phyloP scores from a whole-genome alignment of 1,139 yeast species.

The Williopsis jadinii region DNA sequence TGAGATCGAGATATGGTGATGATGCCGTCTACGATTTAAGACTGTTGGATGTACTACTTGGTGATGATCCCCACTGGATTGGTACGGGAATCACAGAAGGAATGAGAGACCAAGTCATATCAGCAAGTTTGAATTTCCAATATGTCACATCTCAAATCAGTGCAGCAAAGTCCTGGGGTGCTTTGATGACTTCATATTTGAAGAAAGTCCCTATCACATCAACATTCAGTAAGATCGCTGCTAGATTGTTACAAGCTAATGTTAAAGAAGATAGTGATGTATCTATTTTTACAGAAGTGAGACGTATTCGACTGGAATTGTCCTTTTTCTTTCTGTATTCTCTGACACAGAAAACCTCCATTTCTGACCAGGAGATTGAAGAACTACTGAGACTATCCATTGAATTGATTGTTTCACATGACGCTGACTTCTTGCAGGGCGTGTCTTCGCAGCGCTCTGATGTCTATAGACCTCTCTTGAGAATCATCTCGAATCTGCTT shows the following conservation, averaged over 20 bases:
- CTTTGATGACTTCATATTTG: slow-evolving; percentile 59
- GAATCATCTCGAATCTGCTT: slow-evolving; percentile 48
- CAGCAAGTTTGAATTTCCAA: slow-evolving; percentile 60
- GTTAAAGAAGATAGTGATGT: slow-evolving; percentile 47
- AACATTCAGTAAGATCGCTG: slow-evolving; percentile 38
- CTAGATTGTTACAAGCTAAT: slow-evolving; percentile 45
- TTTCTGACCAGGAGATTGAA: slow-evolving; percentile 23
- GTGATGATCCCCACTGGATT: slow-evolving; percentile 42
- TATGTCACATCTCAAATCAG: slow-evolving; percentile 59
- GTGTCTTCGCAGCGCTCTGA: slow-evolving; percentile 34
- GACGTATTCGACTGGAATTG: slow-evolving; percentile 58
- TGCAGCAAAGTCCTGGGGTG: slow-evolving; percentile 73
- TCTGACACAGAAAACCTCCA: slow-evolving; percentile 25
- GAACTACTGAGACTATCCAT: slow-evolving; percentile 25
- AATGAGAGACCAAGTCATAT: slow-evolving; percentile 44
- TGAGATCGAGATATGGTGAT: slow-evolving; percentile 44
- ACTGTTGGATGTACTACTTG: slow-evolving; percentile 56
- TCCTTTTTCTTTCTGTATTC: slow-evolving; percentile 59
- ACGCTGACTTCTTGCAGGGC: slow-evolving; percentile 38
- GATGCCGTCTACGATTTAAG: slow-evolving; percentile 53
- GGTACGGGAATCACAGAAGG: slow-evolving; percentile 27
- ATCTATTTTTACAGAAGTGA: slow-evolving; percentile 42
- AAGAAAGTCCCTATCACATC: slow-evolving; percentile 29
- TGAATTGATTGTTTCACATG: slow-evolving; percentile 38
- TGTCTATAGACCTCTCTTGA: slow-evolving; percentile 51